phyloP scores from a whole-genome alignment of 2,329 filamentous ascomycete genomes.

The Myriosclerotinia scirpicola region DNA sequence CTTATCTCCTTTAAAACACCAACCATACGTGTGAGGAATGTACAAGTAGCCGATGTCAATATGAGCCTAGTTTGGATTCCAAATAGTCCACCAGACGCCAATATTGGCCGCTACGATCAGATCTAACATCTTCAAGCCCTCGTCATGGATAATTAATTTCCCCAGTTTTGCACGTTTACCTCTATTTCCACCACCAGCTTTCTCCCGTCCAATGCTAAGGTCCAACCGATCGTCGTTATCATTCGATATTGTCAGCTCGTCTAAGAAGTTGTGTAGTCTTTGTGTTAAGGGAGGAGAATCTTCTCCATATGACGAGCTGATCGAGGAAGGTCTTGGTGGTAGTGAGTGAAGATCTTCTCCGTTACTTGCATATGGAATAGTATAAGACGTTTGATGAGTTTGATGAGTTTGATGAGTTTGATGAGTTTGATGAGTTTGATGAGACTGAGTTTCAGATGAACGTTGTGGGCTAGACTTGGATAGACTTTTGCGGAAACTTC shows the following conservation, averaged over 20 bases:
- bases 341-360: conserved; percentile 34
- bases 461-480: conserved; percentile 33
- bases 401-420: too few species aligned
- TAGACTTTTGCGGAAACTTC: conserved; percentile 18
- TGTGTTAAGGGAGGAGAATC: conserved; percentile 3
- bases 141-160: conserved; percentile 85
- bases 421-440: too few species aligned
- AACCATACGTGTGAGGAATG: not conserved
- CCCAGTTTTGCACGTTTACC: conserved; percentile 90
- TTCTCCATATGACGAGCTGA: conserved; percentile 27
- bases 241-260: conserved; percentile 20
- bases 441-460: conserved; percentile 29
- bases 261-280: conserved; percentile 11
- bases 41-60: not conserved
- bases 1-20: not conserved
- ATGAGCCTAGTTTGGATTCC: conserved; percentile 50
- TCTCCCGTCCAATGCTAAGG: conserved; percentile 75
- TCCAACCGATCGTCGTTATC: conserved; percentile 56
- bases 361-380: conserved; percentile 30
- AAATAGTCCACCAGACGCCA: conserved; percentile 90
- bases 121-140: conserved; percentile 95
- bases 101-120: conserved; percentile 87
- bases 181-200: conserved; percentile 79
- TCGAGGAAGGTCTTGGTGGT: conserved; percentile 31
- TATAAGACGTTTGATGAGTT: conserved; percentile 32